Evolutionary conservation across 2,329 filamentous ascomycete genomes (phyloP).

Genomic region (Graphilbum fragrans): DNA sequence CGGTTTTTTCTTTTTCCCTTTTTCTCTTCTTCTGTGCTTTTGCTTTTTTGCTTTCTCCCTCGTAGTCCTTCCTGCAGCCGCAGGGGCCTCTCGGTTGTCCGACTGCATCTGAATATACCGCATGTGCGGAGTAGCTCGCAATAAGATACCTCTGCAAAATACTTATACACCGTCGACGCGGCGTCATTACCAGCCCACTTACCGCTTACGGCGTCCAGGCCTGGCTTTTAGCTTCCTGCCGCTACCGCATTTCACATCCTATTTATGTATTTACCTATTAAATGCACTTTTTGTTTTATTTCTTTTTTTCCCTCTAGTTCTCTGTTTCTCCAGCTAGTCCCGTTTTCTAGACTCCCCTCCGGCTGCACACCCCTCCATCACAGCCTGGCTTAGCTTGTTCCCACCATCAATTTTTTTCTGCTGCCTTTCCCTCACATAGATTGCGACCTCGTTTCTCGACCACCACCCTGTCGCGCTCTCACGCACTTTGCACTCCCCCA

Average conservation of each 20-base stretch:
- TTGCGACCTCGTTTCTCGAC: slow-evolving; percentile 8
- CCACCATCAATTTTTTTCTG: not conserved
- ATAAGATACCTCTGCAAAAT: too few species aligned
- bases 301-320: not conserved
- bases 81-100: too few species aligned
- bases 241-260: too few species aligned
- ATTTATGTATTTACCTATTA: not conserved
- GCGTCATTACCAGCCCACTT: not conserved
- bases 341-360: not conserved
- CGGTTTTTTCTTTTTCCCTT: too few species aligned
- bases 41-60: too few species aligned
- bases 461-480: not conserved
- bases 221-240: too few species aligned
- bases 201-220: not conserved
- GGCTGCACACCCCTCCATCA: not conserved
- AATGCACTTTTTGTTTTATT: not conserved
- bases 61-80: too few species aligned
- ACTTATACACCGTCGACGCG: too few species aligned
- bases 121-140: too few species aligned
- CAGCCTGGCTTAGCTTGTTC: not conserved
- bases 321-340: not conserved
- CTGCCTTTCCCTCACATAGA: slow-evolving; percentile 1
- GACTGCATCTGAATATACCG: too few species aligned
- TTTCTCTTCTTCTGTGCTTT: too few species aligned
- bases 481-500: not conserved